phyloP scores from a whole-genome alignment of 1,284 basidiomycete species.

The Ustilago bromivora region DNA sequence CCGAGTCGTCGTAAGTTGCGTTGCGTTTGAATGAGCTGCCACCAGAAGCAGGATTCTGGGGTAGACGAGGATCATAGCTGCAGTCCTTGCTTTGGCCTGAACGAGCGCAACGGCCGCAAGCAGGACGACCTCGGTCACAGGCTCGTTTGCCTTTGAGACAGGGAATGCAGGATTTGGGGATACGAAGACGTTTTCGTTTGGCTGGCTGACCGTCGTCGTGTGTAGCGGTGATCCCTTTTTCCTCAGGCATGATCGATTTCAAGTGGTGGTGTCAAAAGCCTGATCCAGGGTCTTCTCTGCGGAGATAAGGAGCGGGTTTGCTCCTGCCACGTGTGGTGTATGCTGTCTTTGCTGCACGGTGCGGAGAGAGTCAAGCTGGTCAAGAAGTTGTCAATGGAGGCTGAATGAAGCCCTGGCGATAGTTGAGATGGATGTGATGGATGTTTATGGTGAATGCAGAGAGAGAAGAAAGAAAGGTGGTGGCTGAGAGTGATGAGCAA shows the following conservation, averaged over 20 bases:
- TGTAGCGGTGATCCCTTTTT: constrained; percentile 17
- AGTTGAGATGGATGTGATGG: background rate
- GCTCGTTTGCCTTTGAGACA: constrained; percentile 49
- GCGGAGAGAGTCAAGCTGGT: background rate
- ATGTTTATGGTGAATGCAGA: background rate
- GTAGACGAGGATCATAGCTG: constrained; percentile 40
- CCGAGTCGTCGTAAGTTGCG: constrained; percentile 13
- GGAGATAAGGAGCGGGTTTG: background rate
- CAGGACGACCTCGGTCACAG: constrained; percentile 46
- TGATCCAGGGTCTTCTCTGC: background rate
- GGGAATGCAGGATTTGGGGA: constrained; percentile 51
- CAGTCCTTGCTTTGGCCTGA: constrained; percentile 33
- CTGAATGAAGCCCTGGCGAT: background rate
- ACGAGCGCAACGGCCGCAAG: constrained; percentile 38
- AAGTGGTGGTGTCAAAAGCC: background rate
- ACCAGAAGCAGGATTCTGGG: constrained; percentile 18
- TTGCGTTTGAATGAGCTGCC: constrained; percentile 1
- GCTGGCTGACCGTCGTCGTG: constrained; percentile 43
- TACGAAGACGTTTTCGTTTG: constrained; percentile 49
- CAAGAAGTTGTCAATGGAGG: background rate
- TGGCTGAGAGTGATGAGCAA: background rate
- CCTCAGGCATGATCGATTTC: constrained; percentile 8
- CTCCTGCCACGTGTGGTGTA: background rate
- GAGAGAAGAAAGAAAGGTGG: background rate
- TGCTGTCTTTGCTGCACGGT: background rate